These are phyloP conservation scores for Rhododendron mucronatum DNA, from an alignment of 148 eudicot genomes.

Conservation along the genomic window DNA sequence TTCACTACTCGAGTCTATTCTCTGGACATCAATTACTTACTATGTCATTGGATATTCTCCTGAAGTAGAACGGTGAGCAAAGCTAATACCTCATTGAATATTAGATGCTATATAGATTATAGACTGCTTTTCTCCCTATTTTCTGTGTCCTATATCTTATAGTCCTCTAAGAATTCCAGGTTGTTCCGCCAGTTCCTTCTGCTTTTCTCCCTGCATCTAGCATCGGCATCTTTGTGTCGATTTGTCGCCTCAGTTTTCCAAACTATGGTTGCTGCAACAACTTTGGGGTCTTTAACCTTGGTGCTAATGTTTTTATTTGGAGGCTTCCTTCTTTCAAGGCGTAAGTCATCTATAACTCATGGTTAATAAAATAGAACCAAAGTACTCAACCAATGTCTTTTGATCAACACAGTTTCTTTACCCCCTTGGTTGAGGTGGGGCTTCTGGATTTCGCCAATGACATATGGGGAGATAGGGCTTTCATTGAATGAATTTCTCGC, in stretches of 20 bases:
- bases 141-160: not conserved
- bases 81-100: not conserved
- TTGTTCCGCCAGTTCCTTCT: conserved; percentile 43
- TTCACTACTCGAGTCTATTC: conserved; percentile 42
- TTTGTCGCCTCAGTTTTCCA: conserved; percentile 46
- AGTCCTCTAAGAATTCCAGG: conserved; percentile 19
- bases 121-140: not conserved
- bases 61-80: conserved; percentile 43
- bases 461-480: conserved; percentile 65
- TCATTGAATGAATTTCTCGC: conserved; percentile 66
- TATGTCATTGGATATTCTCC: conserved; percentile 68
- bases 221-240: conserved; percentile 46
- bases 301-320: conserved; percentile 38
- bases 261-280: conserved; percentile 37
- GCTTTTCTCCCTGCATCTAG: conserved; percentile 36
- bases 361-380: not conserved
- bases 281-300: conserved; percentile 23
- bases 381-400: not conserved
- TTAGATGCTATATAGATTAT: not conserved
- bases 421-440: conserved; percentile 84
- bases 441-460: conserved; percentile 61
- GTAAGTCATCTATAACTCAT: conserved; percentile 17
- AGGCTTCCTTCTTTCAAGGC: conserved; percentile 54
- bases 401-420: conserved; percentile 32
- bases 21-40: conserved; percentile 62